Evolutionary conservation across 495 filamentous ascomycete genomes (phyloP).

Genomic region (Trichoderma virens): DNA sequence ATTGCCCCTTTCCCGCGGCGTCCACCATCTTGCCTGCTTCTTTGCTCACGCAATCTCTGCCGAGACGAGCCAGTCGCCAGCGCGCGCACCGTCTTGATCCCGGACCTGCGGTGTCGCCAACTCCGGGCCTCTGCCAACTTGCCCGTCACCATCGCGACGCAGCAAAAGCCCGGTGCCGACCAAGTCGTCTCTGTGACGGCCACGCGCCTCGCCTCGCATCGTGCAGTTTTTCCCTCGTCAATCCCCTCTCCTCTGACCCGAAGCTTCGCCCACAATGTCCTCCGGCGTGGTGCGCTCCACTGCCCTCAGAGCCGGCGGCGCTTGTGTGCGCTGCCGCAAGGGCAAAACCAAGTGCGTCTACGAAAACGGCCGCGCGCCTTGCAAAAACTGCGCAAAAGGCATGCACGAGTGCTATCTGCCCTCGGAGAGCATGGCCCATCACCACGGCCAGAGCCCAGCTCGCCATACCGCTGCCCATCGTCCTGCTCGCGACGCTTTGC

Average conservation of each 20-base stretch:
- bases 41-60: not conserved
- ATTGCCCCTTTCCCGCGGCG: not conserved
- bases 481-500: conserved; percentile 35
- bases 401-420: conserved; percentile 47
- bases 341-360: conserved; percentile 49
- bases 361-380: conserved; percentile 42
- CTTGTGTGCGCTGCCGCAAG: conserved; percentile 46
- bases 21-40: not conserved
- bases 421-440: conserved; percentile 40
- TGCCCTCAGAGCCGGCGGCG: conserved; percentile 44
- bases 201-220: not conserved
- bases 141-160: not conserved
- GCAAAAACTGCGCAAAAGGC: conserved; percentile 47
- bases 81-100: not conserved
- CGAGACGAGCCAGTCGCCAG: not conserved
- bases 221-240: not conserved
- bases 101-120: conserved; percentile 5
- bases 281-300: conserved; percentile 38
- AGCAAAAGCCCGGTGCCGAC: not conserved
- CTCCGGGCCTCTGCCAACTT: not conserved
- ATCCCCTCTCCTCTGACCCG: not conserved
- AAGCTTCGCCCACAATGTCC: conserved; percentile 26
- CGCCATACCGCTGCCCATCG: conserved; percentile 16
- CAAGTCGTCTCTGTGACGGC: not conserved
- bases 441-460: conserved; percentile 36